phyloP scores from a whole-genome alignment of 192 early-diverging fungal species.

The Linnemannia zychae region DNA sequence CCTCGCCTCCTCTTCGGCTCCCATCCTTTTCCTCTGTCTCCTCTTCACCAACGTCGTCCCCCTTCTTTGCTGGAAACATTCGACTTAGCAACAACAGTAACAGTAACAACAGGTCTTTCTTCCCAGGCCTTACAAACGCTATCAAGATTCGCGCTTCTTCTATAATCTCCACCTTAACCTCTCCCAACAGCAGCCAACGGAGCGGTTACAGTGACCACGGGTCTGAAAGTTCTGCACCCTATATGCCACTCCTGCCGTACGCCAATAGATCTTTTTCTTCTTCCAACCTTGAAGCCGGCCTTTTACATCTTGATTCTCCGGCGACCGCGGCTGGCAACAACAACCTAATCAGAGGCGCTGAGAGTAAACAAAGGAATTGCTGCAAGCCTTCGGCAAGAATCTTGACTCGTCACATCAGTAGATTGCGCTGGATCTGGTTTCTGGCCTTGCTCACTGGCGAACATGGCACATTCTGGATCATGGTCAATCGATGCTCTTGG shows the following conservation, averaged over 20 bases:
- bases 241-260: not conserved
- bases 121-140: constrained; percentile 16
- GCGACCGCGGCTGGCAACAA: too few relatives aligned
- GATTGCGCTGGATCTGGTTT: constrained; percentile 18
- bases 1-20: not conserved
- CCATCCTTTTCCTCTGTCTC: not conserved
- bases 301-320: constrained; percentile 3
- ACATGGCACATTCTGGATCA: constrained; percentile 17
- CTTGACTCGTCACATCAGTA: constrained; percentile 3
- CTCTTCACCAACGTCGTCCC: too few relatives aligned
- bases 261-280: not conserved
- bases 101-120: not conserved
- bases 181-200: constrained; percentile 12
- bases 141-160: constrained; percentile 12
- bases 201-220: constrained; percentile 9
- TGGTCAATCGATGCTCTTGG: constrained; percentile 33
- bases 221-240: constrained; percentile 3
- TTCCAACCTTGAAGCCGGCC: not conserved
- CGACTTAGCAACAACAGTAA: not conserved
- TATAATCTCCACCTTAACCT: constrained; percentile 7
- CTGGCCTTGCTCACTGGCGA: constrained; percentile 22
- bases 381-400: too few relatives aligned
- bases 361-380: too few relatives aligned
- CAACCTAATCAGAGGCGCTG: too few relatives aligned
- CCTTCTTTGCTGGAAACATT: too few relatives aligned